Evolutionary conservation across 2,329 filamentous ascomycete species (phyloP), one percentile per base, ranked within the genome.

Genomic region (Alternaria metachromatica): DNA sequence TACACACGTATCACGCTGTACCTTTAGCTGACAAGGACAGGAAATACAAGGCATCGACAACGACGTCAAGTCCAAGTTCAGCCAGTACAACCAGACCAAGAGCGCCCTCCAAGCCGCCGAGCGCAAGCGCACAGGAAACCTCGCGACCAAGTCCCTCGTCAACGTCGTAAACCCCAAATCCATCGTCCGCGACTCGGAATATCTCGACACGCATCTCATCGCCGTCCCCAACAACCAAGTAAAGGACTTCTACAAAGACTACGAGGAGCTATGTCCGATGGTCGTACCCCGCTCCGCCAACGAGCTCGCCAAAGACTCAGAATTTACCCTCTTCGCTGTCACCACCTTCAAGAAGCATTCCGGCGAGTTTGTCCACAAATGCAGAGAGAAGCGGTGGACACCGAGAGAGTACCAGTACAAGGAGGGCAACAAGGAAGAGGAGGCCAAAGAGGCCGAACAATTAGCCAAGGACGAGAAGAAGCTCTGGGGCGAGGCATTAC

Each of bases 341-440:
- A 96, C 93, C 4, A 92, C 92, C 0, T 99, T 99, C 84, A 97
- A 97, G 85, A 98, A 97, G 83, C 87, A 93, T 78, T 89, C 90
- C 67, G 81, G 86, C 66, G 96, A 98, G 74, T 98, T 99, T 75
- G 84, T 96, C 62, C 92, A 96, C 80, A 97, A 97, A 82, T 94
- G 91, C 76, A 88, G 96, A 69, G 96, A 98, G 80, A 90, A 92
- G 75, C 93, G 96, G 78, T 99, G 95, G 93, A 95, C 93, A 44
- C 96, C 96, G 3, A 89, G 96, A 64, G 95, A 97, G 75, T 97
- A 94, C 85, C 96, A 94, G 81, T 93, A 97, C 79, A 91, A 94
- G 59, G 92, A 97, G 78, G 95, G 94, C 23, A 94, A 94, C 12
- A 90, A 89, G 75, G 94, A 97, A 78, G 92, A 94, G 77, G 96